Evolutionary conservation across 2,329 filamentous ascomycete species (phyloP), one percentile per base, ranked within the genome.

Genomic region (Aspergillus amoenus): DNA sequence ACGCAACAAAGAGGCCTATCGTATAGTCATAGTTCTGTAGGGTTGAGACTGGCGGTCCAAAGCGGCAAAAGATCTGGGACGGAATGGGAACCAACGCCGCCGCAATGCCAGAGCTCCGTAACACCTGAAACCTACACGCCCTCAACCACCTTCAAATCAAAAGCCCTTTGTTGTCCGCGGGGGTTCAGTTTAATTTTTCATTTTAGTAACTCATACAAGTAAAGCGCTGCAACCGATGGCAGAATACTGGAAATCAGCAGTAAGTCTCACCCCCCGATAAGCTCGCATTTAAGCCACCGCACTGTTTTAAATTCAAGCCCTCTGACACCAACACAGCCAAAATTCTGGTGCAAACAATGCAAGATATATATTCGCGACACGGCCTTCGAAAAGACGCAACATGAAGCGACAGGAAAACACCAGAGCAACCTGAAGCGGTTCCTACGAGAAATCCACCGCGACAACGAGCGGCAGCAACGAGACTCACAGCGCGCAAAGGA

Each of bases 271-370:
- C n/a, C 5, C 2, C 9, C 24, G 2, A 30, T 37, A 6, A 1
- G 24, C 24, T 41, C 9, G 30, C 34, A 27, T 17, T 9, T 5
- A 24, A 9, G 15, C 32, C 30, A n/a, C 46, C 12, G 11, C 39
- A 30, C 11, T 12, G 24, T 21, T 51, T 21, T 51, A 32, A 39
- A 49, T 5, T 13, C 39, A n/a, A 21, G 27, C 7, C 3, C 52
- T 41, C 67, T 72, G 56, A 75, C 49, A 18, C 17, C 12, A 11
- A 43, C 48, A 3, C 55, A 87, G 73, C 93, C 93, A 5, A 93
- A 89, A 72, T 96, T 96, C 79, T 97, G 93, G 92, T 99, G 94
- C 84, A 97, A 97, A 76, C 91, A 96, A 80, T 99, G 94, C 84
- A 85, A 86, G 70, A 85, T 84, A 71, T 97, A 87, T 76, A 90